Evolutionary conservation across 768 basidiomycete genomes (phyloP), one percentile per base, ranked within the genome.

Genomic region (Lactarius hengduanensis): DNA sequence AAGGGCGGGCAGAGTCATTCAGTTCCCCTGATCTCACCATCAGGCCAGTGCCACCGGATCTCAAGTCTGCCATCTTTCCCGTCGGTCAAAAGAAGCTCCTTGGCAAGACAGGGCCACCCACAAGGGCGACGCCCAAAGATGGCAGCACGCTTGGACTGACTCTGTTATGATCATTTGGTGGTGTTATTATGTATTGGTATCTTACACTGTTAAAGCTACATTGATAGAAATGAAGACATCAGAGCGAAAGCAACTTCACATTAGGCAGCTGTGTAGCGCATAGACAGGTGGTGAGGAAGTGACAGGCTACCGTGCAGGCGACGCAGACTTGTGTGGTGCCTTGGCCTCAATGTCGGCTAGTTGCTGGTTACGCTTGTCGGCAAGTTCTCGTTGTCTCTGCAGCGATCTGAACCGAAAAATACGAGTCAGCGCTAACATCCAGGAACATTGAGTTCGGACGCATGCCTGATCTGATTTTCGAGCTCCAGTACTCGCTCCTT

Each of bases 401-500:
- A 92, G 77, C 66, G 82, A 86, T 81, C 93, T 93, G 66, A 26
- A 63, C 28, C 3, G 8, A 53, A 32, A 11, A 28, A 26, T 41
- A 34, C 43, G 63, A 32, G 70, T 62, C 50, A 60, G 38, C 38
- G 38, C 47, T 45, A 57, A 16, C 64, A 59, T 63, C 34, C 61
- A 28, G 26, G 59, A 28, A 34, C 60, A 11, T 34, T 43, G 45
- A 59, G 67, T 54, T 8, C 15, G 26, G n/a, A 57, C 36, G 57
- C 63, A 78, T 80, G 91, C 92, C 83, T 90, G 69, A 92, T 76
- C 71, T 84, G 85, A 62, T 75, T 85, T 76, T 92, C 89, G 65
- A 94, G 78, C 76, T 94, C 91, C 13, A 76, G 71, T 1, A 90
- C 79, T 26, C 92, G 79, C 77, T 98, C 96, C 78, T 98, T 99